Percentiles rank a stretch among this genome's conserved stretches.
Conservation (phyloP, 148 eudicot genomes). For the Nyssa sinensis region DNA sequence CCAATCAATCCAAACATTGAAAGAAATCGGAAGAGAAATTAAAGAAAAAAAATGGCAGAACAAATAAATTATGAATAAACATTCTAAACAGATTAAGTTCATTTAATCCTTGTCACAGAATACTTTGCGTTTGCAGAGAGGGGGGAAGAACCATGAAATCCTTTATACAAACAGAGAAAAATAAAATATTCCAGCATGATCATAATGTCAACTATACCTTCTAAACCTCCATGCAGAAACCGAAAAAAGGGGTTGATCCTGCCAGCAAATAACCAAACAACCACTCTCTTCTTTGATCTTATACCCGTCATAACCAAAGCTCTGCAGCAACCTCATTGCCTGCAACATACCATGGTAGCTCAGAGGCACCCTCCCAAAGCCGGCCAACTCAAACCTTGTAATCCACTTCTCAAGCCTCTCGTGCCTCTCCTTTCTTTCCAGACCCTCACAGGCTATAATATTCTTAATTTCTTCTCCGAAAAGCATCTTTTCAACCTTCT, state of each 20-base stretch:
- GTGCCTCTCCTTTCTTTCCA: slow-evolving; percentile 63
- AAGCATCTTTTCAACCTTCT: slow-evolving; percentile 62
- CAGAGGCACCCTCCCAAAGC: slow-evolving; percentile 49
- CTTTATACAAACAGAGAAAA: slow-evolving; percentile 14
- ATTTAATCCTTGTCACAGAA: slow-evolving; percentile 5
- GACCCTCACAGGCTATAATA: slow-evolving; percentile 67
- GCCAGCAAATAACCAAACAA: slow-evolving; percentile 58
- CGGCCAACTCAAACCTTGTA: slow-evolving; percentile 52
- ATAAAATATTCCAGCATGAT: slow-evolving; percentile 18
- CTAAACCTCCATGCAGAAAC: slow-evolving; percentile 66
- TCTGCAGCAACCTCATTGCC: slow-evolving; percentile 54
- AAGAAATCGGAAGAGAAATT: not conserved
- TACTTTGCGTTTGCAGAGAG: not conserved
- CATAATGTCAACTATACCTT: slow-evolving; percentile 28
- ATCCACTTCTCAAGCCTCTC: slow-evolving; percentile 75
- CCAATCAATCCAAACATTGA: too few species aligned
- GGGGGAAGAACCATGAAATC: slow-evolving; percentile 11
- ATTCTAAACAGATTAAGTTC: not conserved
- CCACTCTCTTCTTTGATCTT: slow-evolving; percentile 53
- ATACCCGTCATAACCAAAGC: slow-evolving; percentile 48
- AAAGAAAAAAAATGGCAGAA: slow-evolving; percentile 27
- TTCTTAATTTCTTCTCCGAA: slow-evolving; percentile 76
- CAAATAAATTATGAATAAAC: too few species aligned
- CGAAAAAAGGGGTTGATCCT: slow-evolving; percentile 54
- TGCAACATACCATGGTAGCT: slow-evolving; percentile 45